Percentiles rank a stretch among this genome's conserved stretches.
Evolutionary conservation across 495 filamentous ascomycete genomes (phyloP).

Genomic region (Hypomontagnella submonticulosa): DNA sequence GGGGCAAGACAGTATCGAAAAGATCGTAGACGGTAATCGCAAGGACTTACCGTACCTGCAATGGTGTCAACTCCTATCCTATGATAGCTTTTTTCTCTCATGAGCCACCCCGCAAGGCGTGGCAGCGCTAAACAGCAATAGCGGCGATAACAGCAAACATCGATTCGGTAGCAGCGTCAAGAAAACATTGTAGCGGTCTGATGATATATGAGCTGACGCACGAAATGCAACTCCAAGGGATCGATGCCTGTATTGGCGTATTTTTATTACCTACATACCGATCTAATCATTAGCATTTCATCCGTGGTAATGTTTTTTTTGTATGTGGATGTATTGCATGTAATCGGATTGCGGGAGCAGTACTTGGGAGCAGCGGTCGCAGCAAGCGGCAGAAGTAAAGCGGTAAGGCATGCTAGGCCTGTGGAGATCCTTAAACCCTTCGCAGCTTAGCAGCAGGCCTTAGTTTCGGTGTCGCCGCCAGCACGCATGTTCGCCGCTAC

Average conservation of each 20-base stretch:
- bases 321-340: not conserved
- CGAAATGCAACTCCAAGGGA: conserved; percentile 27
- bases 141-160: conserved; percentile 22
- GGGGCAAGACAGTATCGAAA: conserved; percentile 1
- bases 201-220: conserved; percentile 42
- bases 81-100: conserved; percentile 3
- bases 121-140: conserved; percentile 13
- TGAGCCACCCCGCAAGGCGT: conserved; percentile 21
- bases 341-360: too few relatives aligned
- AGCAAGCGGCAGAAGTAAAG: not conserved
- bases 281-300: not conserved
- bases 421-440: conserved; percentile 8
- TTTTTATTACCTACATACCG: conserved; percentile 20
- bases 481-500: conserved; percentile 18
- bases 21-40: conserved; percentile 22
- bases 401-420: not conserved
- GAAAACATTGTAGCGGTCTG: conserved; percentile 38
- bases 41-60: conserved; percentile 42
- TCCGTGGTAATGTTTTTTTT: not conserved
- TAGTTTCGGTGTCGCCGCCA: conserved; percentile 40
- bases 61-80: conserved; percentile 40
- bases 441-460: conserved; percentile 27
- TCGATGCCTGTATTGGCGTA: conserved; percentile 7
- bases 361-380: too few relatives aligned
- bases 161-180: conserved; percentile 9